Evolutionary conservation across 2,329 filamentous ascomycete species (phyloP).

Genomic region (Gaeumannomyces tritici): DNA sequence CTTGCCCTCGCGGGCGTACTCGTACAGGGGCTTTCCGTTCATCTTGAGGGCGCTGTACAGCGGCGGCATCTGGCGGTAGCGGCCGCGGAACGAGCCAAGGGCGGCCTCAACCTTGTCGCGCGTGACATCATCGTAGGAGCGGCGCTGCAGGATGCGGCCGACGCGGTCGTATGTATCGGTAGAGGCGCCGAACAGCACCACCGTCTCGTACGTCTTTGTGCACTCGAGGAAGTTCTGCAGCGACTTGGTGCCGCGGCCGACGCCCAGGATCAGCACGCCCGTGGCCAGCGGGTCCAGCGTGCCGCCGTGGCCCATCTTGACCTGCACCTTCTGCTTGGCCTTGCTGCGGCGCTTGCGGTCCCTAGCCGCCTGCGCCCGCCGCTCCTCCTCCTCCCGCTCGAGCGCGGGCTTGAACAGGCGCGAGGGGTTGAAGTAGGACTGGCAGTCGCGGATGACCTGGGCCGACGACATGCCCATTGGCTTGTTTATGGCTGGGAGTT

Average conservation of each 20-base stretch:
- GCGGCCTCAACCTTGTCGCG: conserved; percentile 68
- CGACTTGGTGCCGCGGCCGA: conserved; percentile 80
- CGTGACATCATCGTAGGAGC: conserved; percentile 73
- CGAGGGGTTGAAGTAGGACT: conserved; percentile 76
- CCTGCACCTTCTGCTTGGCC: conserved; percentile 51
- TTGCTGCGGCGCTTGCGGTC: conserved; percentile 49
- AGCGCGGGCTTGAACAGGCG: conserved; percentile 71
- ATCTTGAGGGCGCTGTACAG: conserved; percentile 90
- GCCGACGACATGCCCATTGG: conserved; percentile 79
- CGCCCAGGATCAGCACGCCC: conserved; percentile 80
- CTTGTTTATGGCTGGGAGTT: conserved; percentile 73
- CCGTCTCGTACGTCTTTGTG: conserved; percentile 87
- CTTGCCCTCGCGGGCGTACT: conserved; percentile 87
- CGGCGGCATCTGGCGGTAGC: conserved; percentile 81
- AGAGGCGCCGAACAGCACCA: conserved; percentile 81
- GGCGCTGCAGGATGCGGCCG: conserved; percentile 71
- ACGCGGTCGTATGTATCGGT: conserved; percentile 88
- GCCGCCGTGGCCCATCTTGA: conserved; percentile 94
- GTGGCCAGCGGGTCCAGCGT: conserved; percentile 92
- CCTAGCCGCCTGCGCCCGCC: conserved; percentile 46
- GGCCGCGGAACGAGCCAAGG: conserved; percentile 65
- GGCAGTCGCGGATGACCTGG: conserved; percentile 81
- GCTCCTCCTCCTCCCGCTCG: conserved; percentile 43
- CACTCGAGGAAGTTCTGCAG: conserved; percentile 72
- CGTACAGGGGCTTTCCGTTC: conserved; percentile 88